These are phyloP conservation scores for Mycena epipterygia DNA, from an alignment of 768 basidiomycete species.

Conservation along the genomic window DNA sequence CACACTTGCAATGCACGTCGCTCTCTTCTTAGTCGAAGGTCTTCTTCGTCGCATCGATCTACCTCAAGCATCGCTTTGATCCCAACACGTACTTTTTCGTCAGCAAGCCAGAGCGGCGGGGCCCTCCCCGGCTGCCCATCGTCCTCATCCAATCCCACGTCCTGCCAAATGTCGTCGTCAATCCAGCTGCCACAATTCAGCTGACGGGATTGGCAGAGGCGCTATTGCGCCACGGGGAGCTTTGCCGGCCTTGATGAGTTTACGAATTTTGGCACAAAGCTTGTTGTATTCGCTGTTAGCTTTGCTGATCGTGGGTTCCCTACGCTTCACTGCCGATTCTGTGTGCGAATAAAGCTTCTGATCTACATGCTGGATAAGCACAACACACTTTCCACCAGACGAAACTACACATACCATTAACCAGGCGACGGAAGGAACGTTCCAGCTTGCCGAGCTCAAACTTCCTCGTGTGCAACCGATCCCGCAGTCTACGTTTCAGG, in stretches of 20 bases:
- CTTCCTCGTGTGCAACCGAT: background rate
- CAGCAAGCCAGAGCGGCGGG: slow-evolving; percentile 44
- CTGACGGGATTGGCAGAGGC: background rate
- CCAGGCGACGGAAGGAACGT: background rate
- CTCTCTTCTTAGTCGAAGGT: slow-evolving; percentile 34
- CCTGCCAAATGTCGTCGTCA: slow-evolving; percentile 33
- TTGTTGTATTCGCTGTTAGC: too few relatives aligned
- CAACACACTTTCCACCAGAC: background rate
- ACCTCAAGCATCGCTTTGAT: slow-evolving; percentile 40
- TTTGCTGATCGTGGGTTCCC: background rate
- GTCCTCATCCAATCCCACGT: slow-evolving; percentile 46
- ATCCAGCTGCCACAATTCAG: slow-evolving; percentile 2
- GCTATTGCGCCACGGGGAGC: background rate
- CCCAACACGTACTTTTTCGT: slow-evolving; percentile 42
- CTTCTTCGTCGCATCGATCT: slow-evolving; percentile 46
- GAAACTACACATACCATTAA: background rate
- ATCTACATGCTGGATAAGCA: background rate
- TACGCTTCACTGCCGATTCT: background rate
- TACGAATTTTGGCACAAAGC: too few relatives aligned
- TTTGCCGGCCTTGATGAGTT: too few relatives aligned
- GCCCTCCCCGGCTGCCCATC: background rate
- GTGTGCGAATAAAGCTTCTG: slow-evolving; percentile 1
- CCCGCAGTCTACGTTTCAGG: slow-evolving; percentile 15
- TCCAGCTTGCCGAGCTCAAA: slow-evolving; percentile 14
- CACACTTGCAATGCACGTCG: slow-evolving; percentile 40